Percentiles rank a stretch among this genome's conserved stretches.
Evolutionary conservation across 768 basidiomycete species (phyloP).

Genomic region (Guyanaporus albipodus): DNA sequence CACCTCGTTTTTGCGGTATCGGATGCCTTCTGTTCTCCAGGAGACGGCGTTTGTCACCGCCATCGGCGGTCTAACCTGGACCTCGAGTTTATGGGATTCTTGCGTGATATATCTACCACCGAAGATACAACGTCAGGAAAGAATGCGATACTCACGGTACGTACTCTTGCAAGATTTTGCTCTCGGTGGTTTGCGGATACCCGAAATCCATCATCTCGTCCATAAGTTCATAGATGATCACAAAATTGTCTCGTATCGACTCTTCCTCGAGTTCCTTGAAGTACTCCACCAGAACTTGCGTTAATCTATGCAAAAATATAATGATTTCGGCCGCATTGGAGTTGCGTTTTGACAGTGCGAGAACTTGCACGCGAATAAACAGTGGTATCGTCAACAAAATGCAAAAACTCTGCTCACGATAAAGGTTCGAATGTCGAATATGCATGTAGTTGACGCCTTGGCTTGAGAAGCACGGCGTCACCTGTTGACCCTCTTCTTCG

Average conservation of each 20-base stretch:
- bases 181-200: slow-evolving; percentile 97
- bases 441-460: slow-evolving; percentile 99
- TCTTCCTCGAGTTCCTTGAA: slow-evolving; percentile 99
- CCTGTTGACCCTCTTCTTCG: slow-evolving; percentile 95
- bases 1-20: slow-evolving; percentile 98
- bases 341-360: slow-evolving; percentile 94
- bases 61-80: slow-evolving; percentile 89
- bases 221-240: slow-evolving; percentile 97
- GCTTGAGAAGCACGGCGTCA: slow-evolving; percentile 93
- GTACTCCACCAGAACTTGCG: slow-evolving; percentile 92
- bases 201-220: slow-evolving; percentile 99
- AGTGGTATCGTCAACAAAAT: background rate
- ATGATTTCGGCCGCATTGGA: slow-evolving; percentile 94
- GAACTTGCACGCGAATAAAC: slow-evolving; percentile 47
- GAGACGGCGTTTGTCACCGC: slow-evolving; percentile 98
- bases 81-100: slow-evolving; percentile 95
- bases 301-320: slow-evolving; percentile 91
- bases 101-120: slow-evolving; percentile 87
- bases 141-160: slow-evolving; percentile 21
- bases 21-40: slow-evolving; percentile 96
- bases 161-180: slow-evolving; percentile 96
- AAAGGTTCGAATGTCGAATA: slow-evolving; percentile 96
- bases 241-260: slow-evolving; percentile 98
- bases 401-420: slow-evolving; percentile 54
- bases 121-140: background rate